Conservation (phyloP, 2,329 filamentous ascomycete species). For the Daldinia sp. region DNA sequence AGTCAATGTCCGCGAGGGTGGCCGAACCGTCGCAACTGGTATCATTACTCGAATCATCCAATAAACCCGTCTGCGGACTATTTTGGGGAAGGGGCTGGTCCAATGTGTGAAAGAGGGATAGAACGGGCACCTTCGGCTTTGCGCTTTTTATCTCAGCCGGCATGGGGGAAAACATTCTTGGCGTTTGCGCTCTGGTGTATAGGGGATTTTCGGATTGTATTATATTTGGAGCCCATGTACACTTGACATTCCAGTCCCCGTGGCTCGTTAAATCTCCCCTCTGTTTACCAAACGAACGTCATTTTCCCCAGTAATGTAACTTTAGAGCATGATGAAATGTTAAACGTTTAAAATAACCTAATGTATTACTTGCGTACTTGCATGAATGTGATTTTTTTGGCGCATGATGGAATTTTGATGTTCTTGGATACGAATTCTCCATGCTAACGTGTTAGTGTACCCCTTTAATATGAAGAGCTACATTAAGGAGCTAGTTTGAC, state of each 20-base stretch:
- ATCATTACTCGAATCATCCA: slow-evolving; percentile 77
- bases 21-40: slow-evolving; percentile 85
- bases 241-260: slow-evolving; percentile 28
- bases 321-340: slow-evolving; percentile 39
- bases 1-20: slow-evolving; percentile 98
- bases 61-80: slow-evolving; percentile 49
- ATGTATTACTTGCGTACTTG: background rate
- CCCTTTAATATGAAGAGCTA: slow-evolving; percentile 6
- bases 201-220: slow-evolving; percentile 40
- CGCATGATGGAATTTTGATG: background rate
- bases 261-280: slow-evolving; percentile 44
- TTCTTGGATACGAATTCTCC: background rate
- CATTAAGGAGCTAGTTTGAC: background rate
- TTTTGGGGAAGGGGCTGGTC: slow-evolving; percentile 27
- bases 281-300: slow-evolving; percentile 30
- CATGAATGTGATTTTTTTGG: background rate
- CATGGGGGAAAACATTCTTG: slow-evolving; percentile 29
- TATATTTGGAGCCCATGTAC: slow-evolving; percentile 41
- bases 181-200: slow-evolving; percentile 41
- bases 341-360: slow-evolving; percentile 21
- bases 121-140: slow-evolving; percentile 37
- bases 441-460: background rate
- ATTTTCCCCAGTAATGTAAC: slow-evolving; percentile 25
- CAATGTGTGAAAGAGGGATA: slow-evolving; percentile 33
- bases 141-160: slow-evolving; percentile 24